Evolutionary conservation across 2,329 filamentous ascomycete species (phyloP).

Genomic region (Hypocreales sp.): DNA sequence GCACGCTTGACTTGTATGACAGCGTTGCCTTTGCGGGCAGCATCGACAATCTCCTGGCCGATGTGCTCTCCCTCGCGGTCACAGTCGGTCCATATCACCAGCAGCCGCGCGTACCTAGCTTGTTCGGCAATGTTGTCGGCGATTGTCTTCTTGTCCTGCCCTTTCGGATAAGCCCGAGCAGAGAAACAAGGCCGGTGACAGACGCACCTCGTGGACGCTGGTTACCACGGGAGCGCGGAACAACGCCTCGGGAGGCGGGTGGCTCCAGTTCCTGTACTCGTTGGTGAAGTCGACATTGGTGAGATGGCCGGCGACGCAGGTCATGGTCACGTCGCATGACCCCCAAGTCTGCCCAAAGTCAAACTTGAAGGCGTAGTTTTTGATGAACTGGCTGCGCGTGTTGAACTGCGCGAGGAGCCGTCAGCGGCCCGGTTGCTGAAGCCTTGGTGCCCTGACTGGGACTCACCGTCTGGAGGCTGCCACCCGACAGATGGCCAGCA

Average conservation of each 20-base stretch:
- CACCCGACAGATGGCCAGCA: conserved; percentile 74
- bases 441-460: not conserved
- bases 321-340: conserved; percentile 77
- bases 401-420: conserved; percentile 33
- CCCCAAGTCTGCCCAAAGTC: conserved; percentile 74
- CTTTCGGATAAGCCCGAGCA: too few relatives aligned
- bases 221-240: conserved; percentile 69
- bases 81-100: conserved; percentile 98
- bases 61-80: conserved; percentile 97
- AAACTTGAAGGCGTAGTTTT: conserved; percentile 89
- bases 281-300: conserved; percentile 62
- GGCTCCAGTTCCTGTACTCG: conserved; percentile 64
- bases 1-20: conserved; percentile 70
- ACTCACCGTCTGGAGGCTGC: conserved; percentile 52
- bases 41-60: conserved; percentile 73
- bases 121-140: conserved; percentile 74
- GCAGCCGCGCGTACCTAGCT: conserved; percentile 52
- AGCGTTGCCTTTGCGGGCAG: conserved; percentile 60
- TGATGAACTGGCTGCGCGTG: conserved; percentile 64
- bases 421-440: conserved; percentile 8
- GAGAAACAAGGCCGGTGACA: too few relatives aligned
- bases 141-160: conserved; percentile 61
- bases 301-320: conserved; percentile 79
- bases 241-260: conserved; percentile 61
- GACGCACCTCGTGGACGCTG: conserved; percentile 46